Evolutionary conservation across 768 basidiomycete species (phyloP).

Genomic region (Boletus barrowsii): DNA sequence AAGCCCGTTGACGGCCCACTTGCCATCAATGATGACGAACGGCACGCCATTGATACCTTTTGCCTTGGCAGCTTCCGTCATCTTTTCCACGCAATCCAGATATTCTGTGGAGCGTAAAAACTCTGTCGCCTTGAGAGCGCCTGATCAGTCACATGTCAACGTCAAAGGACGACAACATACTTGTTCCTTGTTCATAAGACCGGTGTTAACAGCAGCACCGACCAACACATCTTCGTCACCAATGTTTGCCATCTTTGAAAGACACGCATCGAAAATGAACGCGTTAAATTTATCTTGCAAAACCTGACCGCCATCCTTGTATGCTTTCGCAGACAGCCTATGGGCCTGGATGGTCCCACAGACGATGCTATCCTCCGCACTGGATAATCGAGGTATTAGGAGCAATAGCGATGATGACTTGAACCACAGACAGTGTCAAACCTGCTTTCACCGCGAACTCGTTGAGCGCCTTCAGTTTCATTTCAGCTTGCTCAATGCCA

Average conservation of each 20-base stretch:
- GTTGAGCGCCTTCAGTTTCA: slow-evolving; percentile 19
- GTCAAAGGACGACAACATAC: slow-evolving; percentile 16
- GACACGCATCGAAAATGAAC: slow-evolving; percentile 39
- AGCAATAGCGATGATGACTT: not conserved
- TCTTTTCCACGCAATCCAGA: slow-evolving; percentile 36
- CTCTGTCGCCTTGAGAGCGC: slow-evolving; percentile 27
- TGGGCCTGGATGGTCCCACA: slow-evolving; percentile 40
- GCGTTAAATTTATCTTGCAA: slow-evolving; percentile 37
- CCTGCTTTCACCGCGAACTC: slow-evolving; percentile 26
- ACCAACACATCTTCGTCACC: slow-evolving; percentile 35
- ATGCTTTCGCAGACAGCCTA: slow-evolving; percentile 43
- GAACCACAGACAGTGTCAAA: slow-evolving; percentile 21
- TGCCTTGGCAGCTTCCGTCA: slow-evolving; percentile 36
- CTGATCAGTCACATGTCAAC: not conserved
- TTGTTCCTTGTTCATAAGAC: slow-evolving; percentile 36
- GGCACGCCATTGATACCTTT: slow-evolving; percentile 49
- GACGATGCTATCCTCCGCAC: slow-evolving; percentile 36
- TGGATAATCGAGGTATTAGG: slow-evolving; percentile 12
- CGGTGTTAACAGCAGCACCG: slow-evolving; percentile 32
- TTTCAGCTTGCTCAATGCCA: slow-evolving; percentile 26
- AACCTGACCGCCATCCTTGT: slow-evolving; percentile 33
- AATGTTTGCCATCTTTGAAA: slow-evolving; percentile 34
- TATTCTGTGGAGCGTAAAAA: slow-evolving; percentile 41
- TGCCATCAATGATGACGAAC: slow-evolving; percentile 45
- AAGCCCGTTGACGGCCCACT: slow-evolving; percentile 44